Evolutionary conservation across 2,329 filamentous ascomycete genomes (phyloP).

Genomic region (Monosporascus sp.): DNA sequence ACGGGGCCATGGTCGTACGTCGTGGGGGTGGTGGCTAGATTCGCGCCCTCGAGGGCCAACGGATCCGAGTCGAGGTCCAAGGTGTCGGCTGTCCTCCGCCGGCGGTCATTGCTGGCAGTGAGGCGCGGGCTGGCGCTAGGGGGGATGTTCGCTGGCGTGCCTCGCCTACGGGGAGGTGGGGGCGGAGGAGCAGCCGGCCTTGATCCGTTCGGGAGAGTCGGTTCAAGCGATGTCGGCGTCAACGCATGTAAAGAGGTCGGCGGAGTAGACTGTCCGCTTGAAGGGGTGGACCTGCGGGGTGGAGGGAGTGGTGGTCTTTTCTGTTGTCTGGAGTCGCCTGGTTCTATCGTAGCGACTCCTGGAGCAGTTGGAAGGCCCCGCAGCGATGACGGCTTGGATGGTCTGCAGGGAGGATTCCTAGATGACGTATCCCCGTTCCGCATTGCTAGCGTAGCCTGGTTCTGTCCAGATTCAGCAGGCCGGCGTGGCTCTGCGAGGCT

Average conservation of each 20-base stretch:
- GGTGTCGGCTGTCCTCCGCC: slow-evolving; percentile 32
- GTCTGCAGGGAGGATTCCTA: slow-evolving; percentile 45
- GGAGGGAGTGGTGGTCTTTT: slow-evolving; percentile 29
- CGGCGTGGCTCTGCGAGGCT: slow-evolving; percentile 30
- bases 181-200: slow-evolving; percentile 31
- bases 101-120: slow-evolving; percentile 9
- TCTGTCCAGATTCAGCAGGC: slow-evolving; percentile 24
- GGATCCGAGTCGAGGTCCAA: slow-evolving; percentile 35
- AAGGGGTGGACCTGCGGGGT: slow-evolving; percentile 28
- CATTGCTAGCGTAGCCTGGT: slow-evolving; percentile 21
- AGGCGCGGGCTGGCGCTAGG: slow-evolving; percentile 27
- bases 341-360: slow-evolving; percentile 8
- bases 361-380: slow-evolving; percentile 34
- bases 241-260: slow-evolving; percentile 29
- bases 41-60: slow-evolving; percentile 25
- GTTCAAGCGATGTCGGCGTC: slow-evolving; percentile 26
- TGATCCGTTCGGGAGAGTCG: slow-evolving; percentile 4
- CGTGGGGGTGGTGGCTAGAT: slow-evolving; percentile 7
- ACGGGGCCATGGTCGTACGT: slow-evolving; percentile 35
- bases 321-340: slow-evolving; percentile 1
- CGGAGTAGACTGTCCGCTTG: slow-evolving; percentile 11
- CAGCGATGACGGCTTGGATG: slow-evolving; percentile 53
- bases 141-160: slow-evolving; percentile 32
- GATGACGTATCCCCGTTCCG: slow-evolving; percentile 19
- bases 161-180: slow-evolving; percentile 43